Evolutionary conservation across 2,329 filamentous ascomycete species (phyloP).

Genomic region (Arthroderma sp.): DNA sequence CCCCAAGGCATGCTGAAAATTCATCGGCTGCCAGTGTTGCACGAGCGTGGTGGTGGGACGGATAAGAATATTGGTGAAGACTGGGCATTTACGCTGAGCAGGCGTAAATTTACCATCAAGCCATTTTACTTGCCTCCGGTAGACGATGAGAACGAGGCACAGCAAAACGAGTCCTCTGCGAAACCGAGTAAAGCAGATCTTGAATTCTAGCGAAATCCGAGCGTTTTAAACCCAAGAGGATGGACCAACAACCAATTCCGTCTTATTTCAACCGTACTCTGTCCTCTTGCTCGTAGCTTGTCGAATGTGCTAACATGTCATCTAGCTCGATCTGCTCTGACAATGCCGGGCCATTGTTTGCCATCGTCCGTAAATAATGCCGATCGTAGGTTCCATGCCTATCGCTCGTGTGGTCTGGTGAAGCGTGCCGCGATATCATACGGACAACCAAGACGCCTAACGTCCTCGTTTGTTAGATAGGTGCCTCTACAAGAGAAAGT

Average conservation of each 20-base stretch:
- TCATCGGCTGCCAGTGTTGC: conserved; percentile 69
- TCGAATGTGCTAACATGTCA: conserved; percentile 40
- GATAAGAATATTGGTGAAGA: conserved; percentile 63
- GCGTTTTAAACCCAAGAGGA: neutral
- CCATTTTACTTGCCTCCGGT: conserved; percentile 82
- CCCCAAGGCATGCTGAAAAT: conserved; percentile 77
- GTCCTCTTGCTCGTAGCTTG: conserved; percentile 11
- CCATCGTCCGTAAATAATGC: conserved; percentile 43
- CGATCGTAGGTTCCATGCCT: conserved; percentile 38
- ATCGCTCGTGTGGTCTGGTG: too few relatives aligned
- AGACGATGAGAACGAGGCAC: conserved; percentile 56
- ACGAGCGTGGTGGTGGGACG: conserved; percentile 76
- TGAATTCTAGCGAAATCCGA: conserved; percentile 47
- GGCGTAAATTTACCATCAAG: conserved; percentile 69
- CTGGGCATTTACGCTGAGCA: conserved; percentile 77
- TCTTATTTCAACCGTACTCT: conserved; percentile 1
- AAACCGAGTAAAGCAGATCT: conserved; percentile 39
- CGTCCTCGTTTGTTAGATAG: too few relatives aligned
- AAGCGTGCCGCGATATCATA: conserved; percentile 35
- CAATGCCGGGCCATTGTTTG: conserved; percentile 39
- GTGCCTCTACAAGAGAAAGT: too few relatives aligned
- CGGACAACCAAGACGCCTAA: conserved; percentile 40
- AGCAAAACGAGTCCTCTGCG: conserved; percentile 30
- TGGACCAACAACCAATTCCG: neutral
- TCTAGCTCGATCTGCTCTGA: conserved; percentile 53